Conservation (phyloP, 768 basidiomycete genomes). For the Trametes elegans region DNA sequence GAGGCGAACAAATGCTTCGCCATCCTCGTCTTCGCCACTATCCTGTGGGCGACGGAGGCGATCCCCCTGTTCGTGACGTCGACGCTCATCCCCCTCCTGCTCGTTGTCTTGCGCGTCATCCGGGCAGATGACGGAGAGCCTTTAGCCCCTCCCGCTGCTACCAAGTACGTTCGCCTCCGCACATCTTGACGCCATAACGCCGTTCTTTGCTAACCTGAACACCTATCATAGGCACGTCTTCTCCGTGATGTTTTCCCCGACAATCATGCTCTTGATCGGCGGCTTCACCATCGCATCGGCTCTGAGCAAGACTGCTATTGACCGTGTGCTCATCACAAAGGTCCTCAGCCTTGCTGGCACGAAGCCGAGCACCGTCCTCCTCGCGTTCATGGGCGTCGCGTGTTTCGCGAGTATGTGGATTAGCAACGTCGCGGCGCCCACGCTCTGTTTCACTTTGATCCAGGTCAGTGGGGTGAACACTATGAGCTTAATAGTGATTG, state of each 20-base stretch:
- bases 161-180: conserved; percentile 54
- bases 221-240: conserved; percentile 70
- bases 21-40: conserved; percentile 83
- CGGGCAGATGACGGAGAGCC: conserved; percentile 52
- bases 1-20: conserved; percentile 91
- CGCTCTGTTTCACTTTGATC: conserved; percentile 94
- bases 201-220: not conserved
- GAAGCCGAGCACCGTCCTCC: conserved; percentile 78
- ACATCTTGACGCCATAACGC: no score
- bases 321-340: conserved; percentile 86
- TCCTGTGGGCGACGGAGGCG: conserved; percentile 97
- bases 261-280: conserved; percentile 97
- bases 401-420: conserved; percentile 99
- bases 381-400: conserved; percentile 94
- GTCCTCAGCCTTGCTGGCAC: conserved; percentile 90
- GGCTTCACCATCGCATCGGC: conserved; percentile 98
- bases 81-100: conserved; percentile 79
- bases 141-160: conserved; percentile 65
- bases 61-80: conserved; percentile 98
- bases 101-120: conserved; percentile 83
- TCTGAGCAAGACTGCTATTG: conserved; percentile 92
- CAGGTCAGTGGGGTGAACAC: conserved; percentile 50
- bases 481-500: not conserved
- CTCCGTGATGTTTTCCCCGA: conserved; percentile 94
- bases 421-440: conserved; percentile 97